Conservation (phyloP, 345 rosid species). For the Sonneratia alba region DNA sequence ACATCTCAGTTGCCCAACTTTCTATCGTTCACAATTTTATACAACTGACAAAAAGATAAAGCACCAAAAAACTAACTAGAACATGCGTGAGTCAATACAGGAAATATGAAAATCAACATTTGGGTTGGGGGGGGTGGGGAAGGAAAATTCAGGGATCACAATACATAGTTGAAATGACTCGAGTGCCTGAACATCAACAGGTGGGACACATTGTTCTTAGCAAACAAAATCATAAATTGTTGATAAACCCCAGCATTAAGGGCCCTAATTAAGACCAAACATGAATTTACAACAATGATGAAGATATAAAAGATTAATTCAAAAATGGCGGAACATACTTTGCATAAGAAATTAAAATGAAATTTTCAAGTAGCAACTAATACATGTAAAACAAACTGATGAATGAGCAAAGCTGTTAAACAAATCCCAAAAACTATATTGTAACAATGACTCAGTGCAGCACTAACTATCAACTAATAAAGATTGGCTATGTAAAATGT, state of each 20-base stretch:
- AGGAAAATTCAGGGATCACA: too few species aligned
- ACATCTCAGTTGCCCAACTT: background rate
- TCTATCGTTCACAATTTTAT: background rate
- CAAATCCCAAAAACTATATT: background rate
- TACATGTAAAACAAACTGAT: background rate
- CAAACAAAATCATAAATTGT: background rate
- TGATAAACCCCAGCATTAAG: background rate
- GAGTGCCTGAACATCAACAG: background rate
- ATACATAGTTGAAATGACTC: background rate
- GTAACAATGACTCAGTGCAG: background rate
- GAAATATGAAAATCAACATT: background rate
- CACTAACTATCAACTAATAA: background rate
- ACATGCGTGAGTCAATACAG: background rate
- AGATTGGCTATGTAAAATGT: background rate
- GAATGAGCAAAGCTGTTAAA: background rate
- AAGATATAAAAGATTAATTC: background rate
- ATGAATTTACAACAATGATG: background rate
- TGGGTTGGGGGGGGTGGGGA: too few species aligned
- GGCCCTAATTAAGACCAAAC: background rate
- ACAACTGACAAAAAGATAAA: background rate
- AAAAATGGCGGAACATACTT: background rate
- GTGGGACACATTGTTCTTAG: background rate
- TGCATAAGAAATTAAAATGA: background rate
- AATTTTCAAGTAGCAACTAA: background rate
- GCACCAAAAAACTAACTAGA: background rate